Conservation (phyloP, 1,284 basidiomycete genomes). For the Pseudozyma tsukubaensis region DNA sequence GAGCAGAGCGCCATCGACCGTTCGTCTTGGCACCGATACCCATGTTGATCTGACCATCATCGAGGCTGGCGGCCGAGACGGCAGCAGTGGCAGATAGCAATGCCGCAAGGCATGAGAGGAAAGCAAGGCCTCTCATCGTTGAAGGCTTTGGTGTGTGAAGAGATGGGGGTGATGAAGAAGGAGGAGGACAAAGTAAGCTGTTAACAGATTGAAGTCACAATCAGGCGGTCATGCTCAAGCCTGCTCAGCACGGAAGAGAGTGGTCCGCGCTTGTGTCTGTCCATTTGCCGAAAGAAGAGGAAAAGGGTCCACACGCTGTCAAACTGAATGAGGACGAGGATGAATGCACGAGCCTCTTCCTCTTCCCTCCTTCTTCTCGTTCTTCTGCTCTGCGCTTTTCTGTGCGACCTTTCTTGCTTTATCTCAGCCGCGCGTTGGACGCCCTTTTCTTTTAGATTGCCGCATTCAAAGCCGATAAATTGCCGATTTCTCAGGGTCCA, state of each 20-base stretch:
- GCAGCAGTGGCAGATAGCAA: conserved; percentile 20
- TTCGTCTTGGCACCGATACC: conserved; percentile 30
- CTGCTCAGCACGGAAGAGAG: conserved; percentile 7
- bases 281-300: conserved; percentile 1
- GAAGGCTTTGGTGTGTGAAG: neutral
- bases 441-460: conserved; percentile 1
- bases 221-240: neutral
- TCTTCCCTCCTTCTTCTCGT: neutral
- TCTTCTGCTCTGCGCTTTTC: neutral
- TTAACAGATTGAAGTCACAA: neutral
- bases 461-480: neutral
- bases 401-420: neutral
- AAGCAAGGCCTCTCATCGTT: conserved; percentile 35
- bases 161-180: neutral
- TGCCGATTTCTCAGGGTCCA: neutral
- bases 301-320: conserved; percentile 1
- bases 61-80: conserved; percentile 25
- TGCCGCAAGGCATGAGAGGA: conserved; percentile 42
- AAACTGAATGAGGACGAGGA: neutral
- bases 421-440: neutral
- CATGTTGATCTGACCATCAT: conserved; percentile 37
- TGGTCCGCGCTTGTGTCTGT: conserved; percentile 10
- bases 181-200: neutral
- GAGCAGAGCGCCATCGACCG: conserved; percentile 19
- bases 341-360: conserved; percentile 10